Base-by-base conservation (phyloP, 345 rosid species). In the Citrus hindsii region DNA sequence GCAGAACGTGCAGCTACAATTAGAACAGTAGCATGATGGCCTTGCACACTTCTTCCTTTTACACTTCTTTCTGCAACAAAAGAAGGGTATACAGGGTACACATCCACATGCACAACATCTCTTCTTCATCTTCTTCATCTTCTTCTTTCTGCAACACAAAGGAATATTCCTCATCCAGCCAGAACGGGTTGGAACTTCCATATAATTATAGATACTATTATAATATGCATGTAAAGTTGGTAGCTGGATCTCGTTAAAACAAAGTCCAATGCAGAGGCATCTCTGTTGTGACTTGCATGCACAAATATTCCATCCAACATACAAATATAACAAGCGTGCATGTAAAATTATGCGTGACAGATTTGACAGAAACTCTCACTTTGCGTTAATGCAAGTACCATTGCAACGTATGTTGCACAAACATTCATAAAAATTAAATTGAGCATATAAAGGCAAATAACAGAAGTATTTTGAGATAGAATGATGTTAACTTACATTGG, bases 401-500 rank as follows among this genome's bases (percentile, higher is more conserved):
- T 30, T 0, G 40, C 25, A 28, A 56, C 30, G 63, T 38, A 48
- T 28, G 58, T 32, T 77, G 77, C 37, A 74, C 40, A 28, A 51
- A 51, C 33, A 27, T 66, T 22, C 18, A 38, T 14, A 46, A 75
- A 9, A 71, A 33, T 10, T 32, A 7, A 61, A 30, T 3, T 28
- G 64, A 76, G 61, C 25, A 58, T 24, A 55, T 69, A 58, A 9
- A 33, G 51, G 51, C 40, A 63, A 69, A 55, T 10, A 59, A 22
- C 51, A 53, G 6, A 63, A 70, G 37, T 40, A 19, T 63, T 63
- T 30, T 56, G 18, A 79, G 46, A 19, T 24, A 18, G 65, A 68
- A 65, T 9, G 30, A 58, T 2, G 71, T 38, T 13, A n/a, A 79
- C 92, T 80, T 86, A 90, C 97, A 86, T 56, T 35, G 94, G 90